phyloP scores from a whole-genome alignment of 2,329 filamentous ascomycete genomes.

The Monosporascus sp. region DNA sequence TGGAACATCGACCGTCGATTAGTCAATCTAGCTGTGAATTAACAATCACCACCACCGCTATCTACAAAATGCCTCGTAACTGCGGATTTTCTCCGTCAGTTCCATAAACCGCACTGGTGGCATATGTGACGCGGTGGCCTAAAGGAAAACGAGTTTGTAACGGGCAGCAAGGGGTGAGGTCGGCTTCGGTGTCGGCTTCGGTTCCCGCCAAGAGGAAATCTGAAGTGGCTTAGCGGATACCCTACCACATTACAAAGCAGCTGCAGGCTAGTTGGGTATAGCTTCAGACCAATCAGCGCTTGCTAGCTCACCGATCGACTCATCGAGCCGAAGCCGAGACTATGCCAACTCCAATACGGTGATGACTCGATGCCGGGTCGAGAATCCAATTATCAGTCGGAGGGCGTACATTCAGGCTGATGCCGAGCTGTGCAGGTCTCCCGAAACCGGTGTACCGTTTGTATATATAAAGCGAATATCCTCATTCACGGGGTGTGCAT shows the following conservation, averaged over 20 bases:
- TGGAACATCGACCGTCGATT: no score
- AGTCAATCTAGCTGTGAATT: background rate
- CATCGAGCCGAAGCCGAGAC: background rate
- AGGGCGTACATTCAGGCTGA: background rate
- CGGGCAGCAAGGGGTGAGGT: background rate
- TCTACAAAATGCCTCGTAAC: no score
- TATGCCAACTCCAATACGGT: background rate
- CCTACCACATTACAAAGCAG: background rate
- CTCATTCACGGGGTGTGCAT: no score
- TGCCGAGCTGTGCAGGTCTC: background rate
- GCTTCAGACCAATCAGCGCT: background rate
- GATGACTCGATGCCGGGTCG: background rate
- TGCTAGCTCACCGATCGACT: background rate
- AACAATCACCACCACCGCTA: no score
- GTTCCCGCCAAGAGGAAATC: conserved; percentile 5
- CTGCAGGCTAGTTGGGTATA: background rate
- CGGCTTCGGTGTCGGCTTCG: conserved; percentile 26
- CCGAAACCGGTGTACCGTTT: background rate
- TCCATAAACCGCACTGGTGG: no score
- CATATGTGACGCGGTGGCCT: no score
- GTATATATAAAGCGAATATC: background rate
- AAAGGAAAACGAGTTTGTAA: background rate
- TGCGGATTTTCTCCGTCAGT: no score
- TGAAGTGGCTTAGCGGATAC: background rate
- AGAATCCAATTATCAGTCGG: background rate